Evolutionary conservation across 2,329 filamentous ascomycete species (phyloP).

Genomic region (Phialocephala sp.): DNA sequence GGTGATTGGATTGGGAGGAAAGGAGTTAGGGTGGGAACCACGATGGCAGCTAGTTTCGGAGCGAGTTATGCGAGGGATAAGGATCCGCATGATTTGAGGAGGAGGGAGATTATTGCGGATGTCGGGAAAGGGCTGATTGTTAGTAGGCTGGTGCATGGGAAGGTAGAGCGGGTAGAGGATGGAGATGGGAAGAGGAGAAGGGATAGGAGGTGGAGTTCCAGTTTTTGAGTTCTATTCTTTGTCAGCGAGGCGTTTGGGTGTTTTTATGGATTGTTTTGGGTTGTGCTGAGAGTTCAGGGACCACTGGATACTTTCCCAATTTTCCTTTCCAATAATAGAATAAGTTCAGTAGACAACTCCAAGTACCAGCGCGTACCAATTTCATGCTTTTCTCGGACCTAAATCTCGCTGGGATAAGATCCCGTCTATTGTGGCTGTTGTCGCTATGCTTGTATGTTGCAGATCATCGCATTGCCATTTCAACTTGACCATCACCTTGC

Average conservation of each 20-base stretch:
- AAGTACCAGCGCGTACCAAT: too few relatives aligned
- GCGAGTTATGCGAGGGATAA: conserved; percentile 20
- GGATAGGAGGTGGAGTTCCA: conserved; percentile 18
- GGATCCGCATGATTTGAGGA: conserved; percentile 17
- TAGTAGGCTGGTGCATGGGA: conserved; percentile 21
- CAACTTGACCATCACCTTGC: too few relatives aligned
- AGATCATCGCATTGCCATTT: too few relatives aligned
- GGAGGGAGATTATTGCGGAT: conserved; percentile 22
- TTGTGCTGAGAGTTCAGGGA: neutral
- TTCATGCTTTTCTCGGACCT: too few relatives aligned
- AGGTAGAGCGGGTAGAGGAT: neutral
- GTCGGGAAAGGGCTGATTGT: conserved; percentile 25
- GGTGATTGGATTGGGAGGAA: conserved; percentile 45
- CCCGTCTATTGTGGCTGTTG: too few relatives aligned
- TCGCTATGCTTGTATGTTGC: too few relatives aligned
- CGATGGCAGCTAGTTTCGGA: conserved; percentile 24
- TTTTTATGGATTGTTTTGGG: neutral
- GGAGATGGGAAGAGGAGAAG: neutral
- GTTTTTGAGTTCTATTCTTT: conserved; percentile 11
- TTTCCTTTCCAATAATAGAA: too few relatives aligned
- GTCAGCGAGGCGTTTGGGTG: neutral
- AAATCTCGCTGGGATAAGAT: too few relatives aligned
- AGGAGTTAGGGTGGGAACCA: conserved; percentile 29
- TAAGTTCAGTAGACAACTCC: too few relatives aligned
- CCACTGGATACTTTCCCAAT: neutral